Conservation (phyloP, 768 basidiomycete genomes). For the Russula dissimulans region DNA sequence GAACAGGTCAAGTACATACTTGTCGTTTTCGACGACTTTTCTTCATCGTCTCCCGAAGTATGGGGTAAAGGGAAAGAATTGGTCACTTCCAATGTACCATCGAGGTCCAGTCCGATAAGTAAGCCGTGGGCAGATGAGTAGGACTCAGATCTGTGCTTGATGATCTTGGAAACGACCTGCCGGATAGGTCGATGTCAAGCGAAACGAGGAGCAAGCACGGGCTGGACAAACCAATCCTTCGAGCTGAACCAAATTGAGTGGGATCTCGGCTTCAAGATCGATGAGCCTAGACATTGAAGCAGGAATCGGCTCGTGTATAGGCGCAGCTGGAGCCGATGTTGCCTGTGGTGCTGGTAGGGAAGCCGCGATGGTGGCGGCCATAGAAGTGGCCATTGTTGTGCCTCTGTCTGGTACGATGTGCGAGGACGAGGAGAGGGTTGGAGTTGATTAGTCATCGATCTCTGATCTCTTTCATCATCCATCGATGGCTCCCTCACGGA, state of each 20-base stretch:
- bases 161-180: conserved; percentile 87
- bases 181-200: conserved; percentile 3
- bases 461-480: background rate
- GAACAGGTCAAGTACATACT: conserved; percentile 37
- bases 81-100: conserved; percentile 83
- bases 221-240: conserved; percentile 66
- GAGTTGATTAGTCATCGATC: too few species aligned
- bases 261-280: conserved; percentile 87
- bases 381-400: conserved; percentile 56
- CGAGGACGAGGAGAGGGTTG: too few species aligned
- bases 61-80: conserved; percentile 83
- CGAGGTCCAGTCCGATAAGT: conserved; percentile 84
- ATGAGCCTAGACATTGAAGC: conserved; percentile 88
- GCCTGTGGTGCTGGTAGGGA: conserved; percentile 60
- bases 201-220: background rate
- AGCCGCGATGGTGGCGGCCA: conserved; percentile 90
- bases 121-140: conserved; percentile 73
- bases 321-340: conserved; percentile 50
- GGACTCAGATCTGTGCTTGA: conserved; percentile 84
- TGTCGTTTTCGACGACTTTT: conserved; percentile 66
- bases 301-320: conserved; percentile 80
- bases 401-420: too few species aligned
- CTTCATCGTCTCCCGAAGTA: conserved; percentile 66
- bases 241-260: conserved; percentile 68
- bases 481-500: conserved; percentile 45